Base-by-base conservation (phyloP, 208 protist species). In the Endotrypanum monterogeii region DNA sequence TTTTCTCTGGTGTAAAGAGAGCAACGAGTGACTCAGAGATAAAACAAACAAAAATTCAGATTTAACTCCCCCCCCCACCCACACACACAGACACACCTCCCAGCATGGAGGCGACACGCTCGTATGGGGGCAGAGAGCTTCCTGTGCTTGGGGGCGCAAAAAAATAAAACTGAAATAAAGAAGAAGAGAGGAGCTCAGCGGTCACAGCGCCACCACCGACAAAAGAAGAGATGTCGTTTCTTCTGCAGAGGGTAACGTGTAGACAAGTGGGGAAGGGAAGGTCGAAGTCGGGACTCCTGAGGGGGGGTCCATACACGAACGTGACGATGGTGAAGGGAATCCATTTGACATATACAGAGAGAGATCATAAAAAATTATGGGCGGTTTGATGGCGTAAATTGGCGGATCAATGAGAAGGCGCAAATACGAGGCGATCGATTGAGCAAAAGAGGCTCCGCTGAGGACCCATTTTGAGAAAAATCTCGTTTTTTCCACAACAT, bases 271-370 rank as follows among this genome's bases (percentile, higher is more conserved):
- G 44, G 44, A 0, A 48, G 0, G 44, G 44, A 4, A 51, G 30
- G 35, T 44, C 20, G 1, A 65, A 30, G 5, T 9, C 35, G 20
- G 39, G 3, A 23, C 5, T 7, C 25, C 12, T 23, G 16, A 37
- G 28, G 20, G 11, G n/a, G 8, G 14, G 54, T 30, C 54, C 54
- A 23, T 7, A 23, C 9, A 8, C 9, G 54, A 23, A 30, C n/a
- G 9, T 23, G 14, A 30, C 5, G 8, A 48, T 48, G 8, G 44
- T 48, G 44, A 11, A n/a, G 44, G 5, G 44, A 48, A 37, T 16
- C 28, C 3, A 62, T 58, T 56, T 39, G 39, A 54, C 32, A 67
- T 73, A 67, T 65, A 72, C 39, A 73, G 55, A 70, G n/a, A 6
- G 35, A 41, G 30, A 20, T 23, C 28, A 60, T 25, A 57, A 14